Base-by-base conservation (phyloP, 805 yeast genomes). In the Clavispora fructus region DNA sequence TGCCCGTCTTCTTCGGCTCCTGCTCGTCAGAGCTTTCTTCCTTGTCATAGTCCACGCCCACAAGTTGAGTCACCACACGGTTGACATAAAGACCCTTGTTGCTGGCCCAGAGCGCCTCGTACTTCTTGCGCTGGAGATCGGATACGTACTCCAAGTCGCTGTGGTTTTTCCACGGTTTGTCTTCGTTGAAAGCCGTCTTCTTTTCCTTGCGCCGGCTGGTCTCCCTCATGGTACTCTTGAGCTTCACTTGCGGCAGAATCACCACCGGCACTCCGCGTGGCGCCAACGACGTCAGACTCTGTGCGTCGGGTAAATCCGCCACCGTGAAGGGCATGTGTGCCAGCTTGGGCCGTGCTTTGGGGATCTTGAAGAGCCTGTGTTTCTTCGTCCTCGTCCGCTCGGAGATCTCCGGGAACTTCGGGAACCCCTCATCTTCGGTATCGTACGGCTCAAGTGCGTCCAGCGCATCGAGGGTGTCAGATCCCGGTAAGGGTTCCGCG, bases 111-210 rank as follows among this genome's bases (percentile, higher is more conserved):
- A 94, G 78, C 25, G 95, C 95, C 63, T 91, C 97, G 63, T 92
- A 94, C 33, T 98, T 67, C 60, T 90, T 90, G 48, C 87, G 75
- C 61, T 94, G 98, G 39, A 71, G 75, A 23, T 79, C 82, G 0
- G 80, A 71, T 14, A 82, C 68, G 59, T 56, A 68, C 58, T 57
- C 58, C 5, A 82, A 71, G 49, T 80, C 86, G 28, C 71, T 71
- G 64, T 89, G 97, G 57, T 87, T 82, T 57, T 91, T 90, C 97
- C 97, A 90, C 0, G 98, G 98, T 63, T 90, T 89, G 49, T 86
- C 87, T 57, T 85, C 95, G 60, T 91, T 85, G 63, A 91, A 90
- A 26, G 64, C 63, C 14, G 69, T 58, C 46, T 68, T 69, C 46
- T 67, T 63, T 28, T 64, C 69, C 49, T 71, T 74, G 42, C 61